Evolutionary conservation across 2,329 filamentous ascomycete genomes (phyloP).

Genomic region (Phoma herbarum): DNA sequence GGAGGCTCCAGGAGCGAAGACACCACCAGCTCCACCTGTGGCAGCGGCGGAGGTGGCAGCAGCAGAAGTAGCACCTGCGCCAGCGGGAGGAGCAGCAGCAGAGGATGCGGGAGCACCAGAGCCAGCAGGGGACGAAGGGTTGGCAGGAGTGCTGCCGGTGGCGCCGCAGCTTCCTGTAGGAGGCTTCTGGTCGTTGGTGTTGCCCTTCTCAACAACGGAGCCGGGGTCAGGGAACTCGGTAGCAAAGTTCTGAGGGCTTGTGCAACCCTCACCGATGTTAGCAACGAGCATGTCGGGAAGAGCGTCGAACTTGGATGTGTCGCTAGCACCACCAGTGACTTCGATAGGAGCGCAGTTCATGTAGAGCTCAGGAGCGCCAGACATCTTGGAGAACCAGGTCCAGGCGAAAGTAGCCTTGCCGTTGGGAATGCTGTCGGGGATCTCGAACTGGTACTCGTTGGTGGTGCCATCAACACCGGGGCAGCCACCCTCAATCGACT

Average conservation of each 20-base stretch:
- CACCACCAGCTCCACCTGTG: slow-evolving; percentile 38
- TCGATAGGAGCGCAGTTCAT: slow-evolving; percentile 89
- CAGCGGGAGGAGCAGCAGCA: slow-evolving; percentile 24
- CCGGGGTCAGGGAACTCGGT: slow-evolving; percentile 74
- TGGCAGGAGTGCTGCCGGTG: slow-evolving; percentile 24
- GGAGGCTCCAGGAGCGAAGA: slow-evolving; percentile 45
- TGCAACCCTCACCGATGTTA: slow-evolving; percentile 68
- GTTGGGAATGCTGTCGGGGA: slow-evolving; percentile 75
- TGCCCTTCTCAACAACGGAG: slow-evolving; percentile 59
- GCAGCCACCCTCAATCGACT: slow-evolving; percentile 87
- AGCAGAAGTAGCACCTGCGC: slow-evolving; percentile 12
- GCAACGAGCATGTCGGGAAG: slow-evolving; percentile 79
- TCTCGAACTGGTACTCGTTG: slow-evolving; percentile 70
- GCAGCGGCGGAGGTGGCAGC: slow-evolving; percentile 18
- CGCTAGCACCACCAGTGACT: slow-evolving; percentile 64
- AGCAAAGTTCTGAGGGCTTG: slow-evolving; percentile 62
- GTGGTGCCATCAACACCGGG: slow-evolving; percentile 71
- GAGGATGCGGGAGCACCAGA: slow-evolving; percentile 27
- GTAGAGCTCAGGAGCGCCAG: slow-evolving; percentile 84
- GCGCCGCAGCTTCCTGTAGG: slow-evolving; percentile 37
- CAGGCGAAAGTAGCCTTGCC: slow-evolving; percentile 86
- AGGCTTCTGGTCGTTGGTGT: slow-evolving; percentile 25
- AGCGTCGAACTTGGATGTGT: slow-evolving; percentile 63
- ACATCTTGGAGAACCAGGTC: slow-evolving; percentile 85
- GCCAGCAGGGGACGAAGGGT: slow-evolving; percentile 20